These are phyloP conservation scores for Claviceps sorghi DNA, from an alignment of 2,329 filamentous ascomycete species.

Conservation along the genomic window DNA sequence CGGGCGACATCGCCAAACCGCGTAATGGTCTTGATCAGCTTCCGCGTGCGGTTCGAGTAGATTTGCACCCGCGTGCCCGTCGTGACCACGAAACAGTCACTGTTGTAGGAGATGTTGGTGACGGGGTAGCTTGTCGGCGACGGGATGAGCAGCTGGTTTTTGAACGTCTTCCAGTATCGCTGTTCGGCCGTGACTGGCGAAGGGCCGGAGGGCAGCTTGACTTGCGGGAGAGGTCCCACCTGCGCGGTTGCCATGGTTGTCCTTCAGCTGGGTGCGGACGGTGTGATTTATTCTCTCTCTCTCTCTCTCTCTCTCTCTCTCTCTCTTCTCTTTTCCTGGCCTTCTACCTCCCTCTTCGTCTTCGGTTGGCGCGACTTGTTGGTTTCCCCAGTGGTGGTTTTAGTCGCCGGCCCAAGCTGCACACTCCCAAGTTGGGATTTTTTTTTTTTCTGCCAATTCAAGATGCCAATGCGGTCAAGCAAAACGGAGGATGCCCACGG, in stretches of 20 bases:
- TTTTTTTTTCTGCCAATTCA: slow-evolving; percentile 18
- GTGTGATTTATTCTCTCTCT: not conserved
- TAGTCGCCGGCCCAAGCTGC: not conserved
- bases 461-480: slow-evolving; percentile 12
- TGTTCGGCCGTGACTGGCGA: slow-evolving; percentile 81
- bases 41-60: slow-evolving; percentile 81
- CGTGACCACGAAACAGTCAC: slow-evolving; percentile 81
- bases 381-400: not conserved
- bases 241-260: slow-evolving; percentile 49
- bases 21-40: slow-evolving; percentile 85
- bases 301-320: no score
- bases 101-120: slow-evolving; percentile 70
- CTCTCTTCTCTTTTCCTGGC: not conserved
- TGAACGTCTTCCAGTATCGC: slow-evolving; percentile 91
- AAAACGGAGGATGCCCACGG: slow-evolving; percentile 1
- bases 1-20: slow-evolving; percentile 86
- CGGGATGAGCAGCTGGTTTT: slow-evolving; percentile 76
- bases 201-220: slow-evolving; percentile 73
- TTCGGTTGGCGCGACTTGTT: not conserved
- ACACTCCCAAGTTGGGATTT: slow-evolving; percentile 10
- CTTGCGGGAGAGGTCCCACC: slow-evolving; percentile 62
- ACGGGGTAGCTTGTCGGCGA: slow-evolving; percentile 82
- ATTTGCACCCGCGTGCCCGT: slow-evolving; percentile 86
- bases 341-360: not conserved
- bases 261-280: not conserved